Evolutionary conservation across 169 alveolate genomes (phyloP).

Genomic region (Cryptosporidium felis): DNA sequence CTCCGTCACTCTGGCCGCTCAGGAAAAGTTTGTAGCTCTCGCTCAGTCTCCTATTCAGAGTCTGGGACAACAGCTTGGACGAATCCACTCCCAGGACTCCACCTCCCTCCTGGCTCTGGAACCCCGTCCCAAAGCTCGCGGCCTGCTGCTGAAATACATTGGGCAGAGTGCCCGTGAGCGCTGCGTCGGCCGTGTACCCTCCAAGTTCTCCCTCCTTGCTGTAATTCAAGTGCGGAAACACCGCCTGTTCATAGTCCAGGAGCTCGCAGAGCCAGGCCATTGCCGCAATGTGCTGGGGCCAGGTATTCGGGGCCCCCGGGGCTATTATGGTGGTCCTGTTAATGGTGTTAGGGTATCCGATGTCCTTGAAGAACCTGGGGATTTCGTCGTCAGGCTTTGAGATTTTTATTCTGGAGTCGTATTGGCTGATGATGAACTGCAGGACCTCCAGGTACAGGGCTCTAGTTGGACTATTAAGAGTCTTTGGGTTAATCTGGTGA

Average conservation of each 20-base stretch:
- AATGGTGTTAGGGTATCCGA: conserved; percentile 81
- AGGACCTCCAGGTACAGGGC: conserved; percentile 51
- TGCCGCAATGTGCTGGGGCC: conserved; percentile 83
- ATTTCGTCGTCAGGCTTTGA: conserved; percentile 66
- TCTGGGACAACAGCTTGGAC: conserved; percentile 55
- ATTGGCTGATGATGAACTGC: conserved; percentile 50
- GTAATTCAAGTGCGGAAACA: conserved; percentile 77
- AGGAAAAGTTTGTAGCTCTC: conserved; percentile 55
- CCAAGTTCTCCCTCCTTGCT: conserved; percentile 69
- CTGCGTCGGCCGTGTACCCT: conserved; percentile 14
- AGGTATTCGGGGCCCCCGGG: conserved; percentile 82
- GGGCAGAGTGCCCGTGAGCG: conserved; percentile 44
- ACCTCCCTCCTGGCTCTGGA: conserved; percentile 14
- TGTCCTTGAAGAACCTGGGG: conserved; percentile 76
- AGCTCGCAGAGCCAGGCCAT: conserved; percentile 83
- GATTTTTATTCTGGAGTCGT: conserved; percentile 43
- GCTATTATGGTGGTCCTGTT: conserved; percentile 82
- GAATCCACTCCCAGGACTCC: conserved; percentile 8
- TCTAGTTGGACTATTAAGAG: conserved; percentile 60
- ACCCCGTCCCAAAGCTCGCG: not conserved
- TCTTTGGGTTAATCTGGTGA: conserved; percentile 50
- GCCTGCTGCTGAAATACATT: not conserved
- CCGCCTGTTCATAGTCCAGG: conserved; percentile 80
- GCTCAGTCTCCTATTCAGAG: conserved; percentile 41
- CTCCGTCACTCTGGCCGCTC: conserved; percentile 66